Evolutionary conservation across 805 yeast species (phyloP), one percentile per base, ranked within the genome.

Genomic region (Candida glaebosa): DNA sequence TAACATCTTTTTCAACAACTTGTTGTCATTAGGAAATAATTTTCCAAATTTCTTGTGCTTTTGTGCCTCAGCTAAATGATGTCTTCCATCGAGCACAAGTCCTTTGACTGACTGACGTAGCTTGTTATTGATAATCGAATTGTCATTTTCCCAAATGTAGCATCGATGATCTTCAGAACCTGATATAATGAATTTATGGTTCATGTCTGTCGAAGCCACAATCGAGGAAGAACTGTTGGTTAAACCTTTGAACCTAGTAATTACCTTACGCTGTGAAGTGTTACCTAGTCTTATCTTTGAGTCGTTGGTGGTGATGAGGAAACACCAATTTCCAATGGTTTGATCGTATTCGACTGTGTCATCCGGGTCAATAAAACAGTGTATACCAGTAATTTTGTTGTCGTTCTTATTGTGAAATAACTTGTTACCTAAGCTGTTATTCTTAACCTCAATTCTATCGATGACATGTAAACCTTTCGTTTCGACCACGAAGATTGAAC

Each of bases 121-220:
- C 50, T 52, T 65, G 48, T 59, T 71, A 55, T 65, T 74, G 49
- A 63, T 65, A 50, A 64, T 65, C 26, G 61, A 53, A 41, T 69
- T 67, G 47, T 69, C 63, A 49, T 70, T 60, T 41, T 75, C 73
- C 98, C 98, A 91, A 9, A 87, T 65, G 54, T 89, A 90, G 10
- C 86, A 78, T 81, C 89, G 81, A 50, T 86, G 87, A 62, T 90
- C 93, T 57, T 90, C 96, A 9, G 95, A 84, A 0, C 96, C 96
- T 5, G 85, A 72, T 6, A 89, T 73, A 4, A 89, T 73, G 53
- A 76, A 78, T 9, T 63, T 54, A 39, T 69, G 63, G 50, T 81
- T 81, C 39, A 79, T 87, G 18, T 82, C 77, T 2, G 76, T 54
- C 0, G 77, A 61, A 0, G 96, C 96, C 9, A 71, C 70, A 38